phyloP scores from a whole-genome alignment of 2,329 filamentous ascomycete species.

The Dendrostoma leiphaemia region DNA sequence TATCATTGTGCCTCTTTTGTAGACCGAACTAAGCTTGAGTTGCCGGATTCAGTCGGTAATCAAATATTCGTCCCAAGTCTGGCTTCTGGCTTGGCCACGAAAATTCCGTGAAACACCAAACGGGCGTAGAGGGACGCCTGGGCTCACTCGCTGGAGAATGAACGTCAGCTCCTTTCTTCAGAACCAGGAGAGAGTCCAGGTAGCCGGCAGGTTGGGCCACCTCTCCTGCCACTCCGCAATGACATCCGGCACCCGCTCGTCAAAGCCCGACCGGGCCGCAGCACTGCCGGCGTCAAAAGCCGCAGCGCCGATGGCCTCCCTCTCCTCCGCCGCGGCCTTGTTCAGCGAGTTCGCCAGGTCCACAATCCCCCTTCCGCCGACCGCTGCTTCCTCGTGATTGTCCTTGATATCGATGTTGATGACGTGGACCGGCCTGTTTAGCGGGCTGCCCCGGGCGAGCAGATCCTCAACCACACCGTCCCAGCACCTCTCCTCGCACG shows the following conservation, averaged over 20 bases:
- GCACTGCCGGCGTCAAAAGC: slow-evolving; percentile 70
- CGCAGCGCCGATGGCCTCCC: slow-evolving; percentile 59
- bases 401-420: slow-evolving; percentile 99
- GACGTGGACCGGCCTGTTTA: slow-evolving; percentile 93
- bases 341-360: slow-evolving; percentile 88
- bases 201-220: slow-evolving; percentile 85
- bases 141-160: too few relatives aligned
- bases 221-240: slow-evolving; percentile 90
- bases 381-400: slow-evolving; percentile 92
- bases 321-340: slow-evolving; percentile 73
- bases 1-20: not conserved
- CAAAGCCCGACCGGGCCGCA: slow-evolving; percentile 72
- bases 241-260: slow-evolving; percentile 90
- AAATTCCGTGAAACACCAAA: not conserved
- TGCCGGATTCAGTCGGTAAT: not conserved
- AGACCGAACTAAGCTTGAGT: not conserved
- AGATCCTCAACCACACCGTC: slow-evolving; percentile 96
- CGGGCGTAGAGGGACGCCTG: too few relatives aligned
- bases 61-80: not conserved
- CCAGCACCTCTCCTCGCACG: slow-evolving; percentile 97
- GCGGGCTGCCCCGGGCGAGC: slow-evolving; percentile 75
- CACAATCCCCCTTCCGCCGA: slow-evolving; percentile 87
- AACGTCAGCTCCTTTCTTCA: too few relatives aligned
- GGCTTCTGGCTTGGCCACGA: not conserved
- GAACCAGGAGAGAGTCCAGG: slow-evolving; percentile 96